phyloP scores from a whole-genome alignment of 495 filamentous ascomycete genomes.

The Xylaria telfairii region DNA sequence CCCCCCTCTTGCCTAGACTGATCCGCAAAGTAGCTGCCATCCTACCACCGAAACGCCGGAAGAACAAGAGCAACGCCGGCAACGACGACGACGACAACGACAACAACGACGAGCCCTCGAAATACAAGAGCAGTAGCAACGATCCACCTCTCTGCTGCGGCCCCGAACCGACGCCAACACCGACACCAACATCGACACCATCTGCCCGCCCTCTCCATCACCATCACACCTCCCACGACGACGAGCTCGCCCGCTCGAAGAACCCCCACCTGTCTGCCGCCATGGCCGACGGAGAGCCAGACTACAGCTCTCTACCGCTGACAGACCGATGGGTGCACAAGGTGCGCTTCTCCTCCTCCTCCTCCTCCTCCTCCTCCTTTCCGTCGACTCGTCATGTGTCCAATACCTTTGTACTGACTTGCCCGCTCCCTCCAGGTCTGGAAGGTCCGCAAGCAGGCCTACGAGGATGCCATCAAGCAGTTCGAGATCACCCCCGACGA shows the following conservation, averaged over 20 bases:
- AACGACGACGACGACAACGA: background rate
- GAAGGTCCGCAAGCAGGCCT: slow-evolving; percentile 96
- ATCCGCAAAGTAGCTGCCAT: slow-evolving; percentile 33
- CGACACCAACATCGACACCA: slow-evolving; percentile 7
- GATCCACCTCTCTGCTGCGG: slow-evolving; percentile 19
- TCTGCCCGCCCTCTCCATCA: slow-evolving; percentile 20
- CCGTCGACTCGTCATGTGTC: background rate
- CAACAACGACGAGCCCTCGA: background rate
- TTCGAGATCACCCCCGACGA: slow-evolving; percentile 90
- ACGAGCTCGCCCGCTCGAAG: background rate
- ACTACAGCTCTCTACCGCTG: slow-evolving; percentile 81
- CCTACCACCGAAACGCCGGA: slow-evolving; percentile 27
- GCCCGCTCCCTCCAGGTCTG: slow-evolving; percentile 65
- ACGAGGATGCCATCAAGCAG: slow-evolving; percentile 86
- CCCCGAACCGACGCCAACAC: too few relatives aligned
- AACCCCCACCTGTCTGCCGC: slow-evolving; percentile 26
- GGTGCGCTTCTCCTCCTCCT: slow-evolving; percentile 52
- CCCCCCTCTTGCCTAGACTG: slow-evolving; percentile 32
- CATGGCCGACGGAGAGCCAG: slow-evolving; percentile 78
- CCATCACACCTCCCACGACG: slow-evolving; percentile 10
- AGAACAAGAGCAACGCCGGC: slow-evolving; percentile 14
- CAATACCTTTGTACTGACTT: background rate
- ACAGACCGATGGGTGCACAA: slow-evolving; percentile 88
- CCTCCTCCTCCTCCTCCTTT: too few relatives aligned
- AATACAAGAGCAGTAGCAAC: background rate